A percentile compares a stretch with the other conserved stretches of the same genome.
phyloP scores from a whole-genome alignment of 495 filamentous ascomycete species.

The Oleoguttula mirabilis region DNA sequence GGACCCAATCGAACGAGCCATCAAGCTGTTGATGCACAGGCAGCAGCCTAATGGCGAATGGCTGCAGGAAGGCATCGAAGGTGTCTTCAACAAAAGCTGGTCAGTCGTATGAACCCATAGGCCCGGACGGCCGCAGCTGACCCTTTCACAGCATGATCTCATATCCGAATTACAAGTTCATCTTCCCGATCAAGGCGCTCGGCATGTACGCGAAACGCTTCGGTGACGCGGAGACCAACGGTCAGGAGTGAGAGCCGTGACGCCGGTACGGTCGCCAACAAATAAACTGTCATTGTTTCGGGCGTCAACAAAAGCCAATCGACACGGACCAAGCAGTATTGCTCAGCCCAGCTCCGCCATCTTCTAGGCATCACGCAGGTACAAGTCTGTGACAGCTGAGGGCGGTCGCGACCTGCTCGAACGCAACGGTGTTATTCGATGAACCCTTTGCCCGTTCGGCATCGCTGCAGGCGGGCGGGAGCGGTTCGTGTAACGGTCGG shows the following conservation, averaged over 20 bases:
- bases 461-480: too few relatives aligned
- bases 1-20: conserved; percentile 56
- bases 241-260: background rate
- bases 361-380: background rate
- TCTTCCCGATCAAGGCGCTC: conserved; percentile 85
- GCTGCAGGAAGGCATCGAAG: conserved; percentile 90
- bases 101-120: conserved; percentile 31
- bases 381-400: conserved; percentile 6
- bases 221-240: conserved; percentile 46
- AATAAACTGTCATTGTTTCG: background rate
- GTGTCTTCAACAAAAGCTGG: conserved; percentile 98
- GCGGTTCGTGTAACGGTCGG: background rate
- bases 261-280: background rate
- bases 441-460: too few relatives aligned
- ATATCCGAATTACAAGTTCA: conserved; percentile 98
- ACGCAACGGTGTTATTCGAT: too few relatives aligned
- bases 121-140: conserved; percentile 13
- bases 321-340: background rate
- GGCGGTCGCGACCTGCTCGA: background rate
- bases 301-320: background rate
- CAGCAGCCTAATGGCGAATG: conserved; percentile 86
- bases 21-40: conserved; percentile 71
- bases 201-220: conserved; percentile 74
- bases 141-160: conserved; percentile 68
- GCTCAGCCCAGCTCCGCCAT: background rate